phyloP scores from a whole-genome alignment of 805 yeast genomes.

The Candida boidinii region DNA sequence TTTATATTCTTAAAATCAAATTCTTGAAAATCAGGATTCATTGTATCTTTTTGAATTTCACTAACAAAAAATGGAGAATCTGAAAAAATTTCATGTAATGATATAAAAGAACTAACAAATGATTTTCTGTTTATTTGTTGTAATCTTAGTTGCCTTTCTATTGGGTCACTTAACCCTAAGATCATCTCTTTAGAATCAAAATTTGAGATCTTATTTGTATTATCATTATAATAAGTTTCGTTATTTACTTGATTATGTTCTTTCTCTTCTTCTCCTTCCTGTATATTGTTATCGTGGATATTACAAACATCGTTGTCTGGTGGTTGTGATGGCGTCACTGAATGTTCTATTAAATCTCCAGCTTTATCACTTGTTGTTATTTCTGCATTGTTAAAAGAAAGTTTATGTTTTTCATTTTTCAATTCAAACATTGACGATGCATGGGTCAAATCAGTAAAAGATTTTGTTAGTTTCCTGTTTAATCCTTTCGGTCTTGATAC shows the following conservation, averaged over 20 bases:
- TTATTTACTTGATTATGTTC: constrained; percentile 1
- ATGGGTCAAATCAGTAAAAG: too few species aligned
- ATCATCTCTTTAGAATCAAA: constrained; percentile 2
- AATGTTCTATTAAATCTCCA: constrained; percentile 9
- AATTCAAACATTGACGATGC: too few species aligned
- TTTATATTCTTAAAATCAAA: constrained; percentile 10
- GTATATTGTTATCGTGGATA: too few species aligned
- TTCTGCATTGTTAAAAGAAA: too few species aligned
- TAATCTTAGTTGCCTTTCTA: constrained; percentile 18
- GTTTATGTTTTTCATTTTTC: too few species aligned
- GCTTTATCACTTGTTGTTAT: too few species aligned
- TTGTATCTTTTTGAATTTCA: constrained; percentile 19
- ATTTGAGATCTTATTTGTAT: too few species aligned
- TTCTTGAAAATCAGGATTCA: constrained; percentile 23
- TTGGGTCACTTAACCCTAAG: constrained; percentile 10
- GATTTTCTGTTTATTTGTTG: constrained; percentile 19
- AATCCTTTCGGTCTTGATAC: too few species aligned
- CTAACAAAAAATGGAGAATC: constrained; percentile 27
- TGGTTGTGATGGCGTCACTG: too few species aligned
- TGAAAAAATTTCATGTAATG: constrained; percentile 22
- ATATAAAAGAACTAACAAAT: constrained; percentile 26
- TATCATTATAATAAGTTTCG: too few species aligned
- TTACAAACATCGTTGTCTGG: too few species aligned
- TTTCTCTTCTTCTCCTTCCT: not conserved
- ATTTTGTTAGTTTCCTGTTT: too few species aligned